Base-by-base conservation (phyloP, 306 rosid species). In the Cajanus cajan region DNA sequence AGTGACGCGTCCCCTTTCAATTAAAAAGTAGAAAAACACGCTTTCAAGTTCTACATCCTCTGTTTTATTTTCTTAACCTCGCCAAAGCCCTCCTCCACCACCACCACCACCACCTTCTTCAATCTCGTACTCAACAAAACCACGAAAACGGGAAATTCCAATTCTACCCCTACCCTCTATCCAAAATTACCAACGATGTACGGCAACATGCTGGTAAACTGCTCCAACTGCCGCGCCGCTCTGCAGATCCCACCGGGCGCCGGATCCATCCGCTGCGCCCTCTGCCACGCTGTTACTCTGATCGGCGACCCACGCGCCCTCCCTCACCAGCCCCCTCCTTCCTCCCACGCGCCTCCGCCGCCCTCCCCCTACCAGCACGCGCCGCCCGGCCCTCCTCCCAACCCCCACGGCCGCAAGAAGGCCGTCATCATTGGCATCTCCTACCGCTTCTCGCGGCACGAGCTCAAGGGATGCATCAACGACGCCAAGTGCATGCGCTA, bases 351-450 rank as follows among this genome's bases (percentile, higher is more conserved):
- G 28, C 80, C 86, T 1, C 81, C 85, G 0, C 84, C 68, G 0
- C 80, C 54, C 14, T 41, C 79, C 2, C 96, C 93, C 0, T 84
- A 88, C 84, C 37, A 63, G 48, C 95, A 88, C 74, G 87, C 94
- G 45, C 98, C 94, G 0, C 88, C 91, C 0, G 94, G 94, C 0
- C 91, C 87, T 1, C 88, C 87, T 10, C 91, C 93, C 10, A 90
- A 77, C 85, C 70, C 78, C 0, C 96, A 93, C 83, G 98, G 99
- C 8, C 80, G 93, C n/a, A 95, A 95, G 86, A 93, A 79, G 88
- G 99, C 98, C 3, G 98, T 95, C 82, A 89, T 95, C 86, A 78
- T 91, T 22, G 98, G 98, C 66, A 91, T 95, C 55, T 95, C 94
- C 66, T 95, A 95, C 18, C 86, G 78, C 8, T 87, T 71, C 85